Percentiles rank a stretch among this genome's conserved stretches.
These are phyloP conservation scores for Tricholoma flavovirens DNA, from an alignment of 768 basidiomycete species.

Conservation along the genomic window DNA sequence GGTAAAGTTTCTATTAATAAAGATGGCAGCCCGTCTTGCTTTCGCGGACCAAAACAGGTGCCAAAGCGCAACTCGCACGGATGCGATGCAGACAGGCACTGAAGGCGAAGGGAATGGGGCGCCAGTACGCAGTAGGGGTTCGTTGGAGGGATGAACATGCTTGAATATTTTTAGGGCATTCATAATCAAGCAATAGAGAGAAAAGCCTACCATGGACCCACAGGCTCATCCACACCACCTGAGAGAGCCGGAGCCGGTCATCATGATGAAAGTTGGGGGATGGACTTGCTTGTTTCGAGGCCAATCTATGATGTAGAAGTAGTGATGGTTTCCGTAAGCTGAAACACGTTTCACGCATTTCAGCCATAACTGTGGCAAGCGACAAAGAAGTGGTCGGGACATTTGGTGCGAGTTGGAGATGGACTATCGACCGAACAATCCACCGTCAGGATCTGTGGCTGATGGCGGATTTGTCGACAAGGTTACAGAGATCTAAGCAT, in stretches of 20 bases:
- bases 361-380: neutral
- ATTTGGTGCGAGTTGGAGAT: neutral
- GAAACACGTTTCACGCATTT: neutral
- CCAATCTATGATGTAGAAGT: neutral
- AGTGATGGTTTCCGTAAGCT: neutral
- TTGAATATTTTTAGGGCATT: neutral
- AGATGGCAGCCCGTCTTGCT: neutral
- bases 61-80: neutral
- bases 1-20: neutral
- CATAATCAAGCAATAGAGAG: neutral
- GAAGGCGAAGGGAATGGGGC: neutral
- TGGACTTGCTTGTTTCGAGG: neutral
- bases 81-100: neutral
- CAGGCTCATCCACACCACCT: neutral
- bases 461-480: too few relatives aligned
- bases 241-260: neutral
- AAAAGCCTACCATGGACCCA: neutral
- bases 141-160: neutral
- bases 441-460: neutral
- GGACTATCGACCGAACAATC: neutral
- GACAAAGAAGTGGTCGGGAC: neutral
- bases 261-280: neutral
- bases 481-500: neutral
- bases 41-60: neutral
- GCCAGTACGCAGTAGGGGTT: neutral